Base-by-base conservation (phyloP, 139 green algal genomes). In the Chlorella sp. region DNA sequence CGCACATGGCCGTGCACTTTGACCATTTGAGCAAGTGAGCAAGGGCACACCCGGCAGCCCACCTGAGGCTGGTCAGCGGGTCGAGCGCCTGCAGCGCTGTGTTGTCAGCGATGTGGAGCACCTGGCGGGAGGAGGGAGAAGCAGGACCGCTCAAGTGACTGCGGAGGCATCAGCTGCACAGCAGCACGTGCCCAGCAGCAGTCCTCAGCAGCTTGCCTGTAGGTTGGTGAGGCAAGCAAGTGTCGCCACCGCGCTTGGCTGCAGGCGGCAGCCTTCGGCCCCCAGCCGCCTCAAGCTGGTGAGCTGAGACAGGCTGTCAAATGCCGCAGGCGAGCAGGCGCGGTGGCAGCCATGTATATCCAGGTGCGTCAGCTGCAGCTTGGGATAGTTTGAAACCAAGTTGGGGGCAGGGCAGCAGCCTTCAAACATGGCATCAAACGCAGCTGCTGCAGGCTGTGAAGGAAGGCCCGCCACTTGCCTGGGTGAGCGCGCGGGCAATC, bases 231-330 rank as follows among this genome's bases (percentile, higher is more conserved):
- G 5, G 26, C 5, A 14, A 0, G 36, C 54, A 38, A 82, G 38
- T 0, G 28, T 36, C 8, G 17, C 34, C 24, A 82, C 54, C 4
- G 76, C 54, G 19, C 24, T 20, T 11, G n/a, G 54, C 28, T 34
- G 13, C 54, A 82, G 54, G 30, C 54, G 38, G 54, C 76, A 82
- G 48, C 54, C 36, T n/a, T 48, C 38, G 54, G 76, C 76, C 75
- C 48, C 69, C 48, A 82, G 54, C 36, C 62, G 34, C 3, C 40
- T 54, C 36, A 82, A 38, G 32, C 26, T 5, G 54, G 24, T 32
- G 14, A 82, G 36, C 28, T 14, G 22, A 17, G 76, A 82, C 22
- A 82, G 36, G 38, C 54, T 38, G 1, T 28, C 7, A 24, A 82
- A 82, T 19, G 54, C 76, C 2, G 28, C 5, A 14, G 76, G 54